A percentile compares a stretch with the other conserved stretches of the same genome.
phyloP scores from a whole-genome alignment of 805 yeast genomes.

The Brettanomyces sp. region DNA sequence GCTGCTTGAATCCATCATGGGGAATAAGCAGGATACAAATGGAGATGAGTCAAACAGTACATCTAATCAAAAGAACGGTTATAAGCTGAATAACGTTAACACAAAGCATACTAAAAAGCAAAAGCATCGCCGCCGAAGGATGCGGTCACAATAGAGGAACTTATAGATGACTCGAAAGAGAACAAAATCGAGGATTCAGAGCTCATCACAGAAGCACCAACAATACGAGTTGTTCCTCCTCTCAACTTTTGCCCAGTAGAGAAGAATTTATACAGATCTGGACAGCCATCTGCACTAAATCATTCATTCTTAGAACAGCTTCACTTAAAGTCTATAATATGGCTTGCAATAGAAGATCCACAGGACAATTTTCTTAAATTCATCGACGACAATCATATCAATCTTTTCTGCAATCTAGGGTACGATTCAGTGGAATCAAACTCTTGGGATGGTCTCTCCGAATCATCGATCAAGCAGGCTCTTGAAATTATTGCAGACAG shows the following conservation, averaged over 20 bases:
- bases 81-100: background rate
- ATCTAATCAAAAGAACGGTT: background rate
- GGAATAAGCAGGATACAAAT: too few relatives aligned
- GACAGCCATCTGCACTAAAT: slow-evolving; percentile 91
- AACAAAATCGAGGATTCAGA: slow-evolving; percentile 15
- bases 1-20: too few relatives aligned
- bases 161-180: slow-evolving; percentile 15
- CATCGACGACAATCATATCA: slow-evolving; percentile 62
- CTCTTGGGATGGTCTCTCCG: slow-evolving; percentile 95
- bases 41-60: too few relatives aligned
- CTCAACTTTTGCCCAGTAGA: slow-evolving; percentile 94
- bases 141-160: slow-evolving; percentile 17
- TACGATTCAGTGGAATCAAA: slow-evolving; percentile 42
- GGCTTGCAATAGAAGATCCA: slow-evolving; percentile 97
- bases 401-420: slow-evolving; percentile 74
- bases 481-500: slow-evolving; percentile 64
- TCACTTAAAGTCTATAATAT: slow-evolving; percentile 68
- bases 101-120: slow-evolving; percentile 7
- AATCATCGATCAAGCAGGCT: slow-evolving; percentile 70
- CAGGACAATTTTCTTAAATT: slow-evolving; percentile 78
- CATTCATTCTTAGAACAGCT: slow-evolving; percentile 75
- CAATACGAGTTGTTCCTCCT: slow-evolving; percentile 77
- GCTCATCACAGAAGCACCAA: slow-evolving; percentile 44
- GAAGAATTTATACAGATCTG: slow-evolving; percentile 74
- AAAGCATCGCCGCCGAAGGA: slow-evolving; percentile 11